Conservation (phyloP, 2,329 filamentous ascomycete species). For the Aciculosporium take region DNA sequence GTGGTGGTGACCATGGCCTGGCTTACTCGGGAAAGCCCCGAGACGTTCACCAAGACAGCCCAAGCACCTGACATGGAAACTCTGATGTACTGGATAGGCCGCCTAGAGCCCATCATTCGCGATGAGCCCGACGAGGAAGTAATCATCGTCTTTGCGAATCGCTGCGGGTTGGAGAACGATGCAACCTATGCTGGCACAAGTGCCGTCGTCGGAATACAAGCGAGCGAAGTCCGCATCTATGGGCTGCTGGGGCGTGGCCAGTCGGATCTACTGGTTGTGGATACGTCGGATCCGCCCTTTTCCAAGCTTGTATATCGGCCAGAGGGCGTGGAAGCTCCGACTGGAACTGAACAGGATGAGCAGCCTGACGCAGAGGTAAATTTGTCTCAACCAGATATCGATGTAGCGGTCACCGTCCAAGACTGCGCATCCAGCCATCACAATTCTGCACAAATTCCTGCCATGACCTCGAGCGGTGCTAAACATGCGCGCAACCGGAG, state of each 20-base stretch:
- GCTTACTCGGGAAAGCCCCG: slow-evolving; percentile 45
- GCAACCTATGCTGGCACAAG: slow-evolving; percentile 62
- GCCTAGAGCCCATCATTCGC: slow-evolving; percentile 51
- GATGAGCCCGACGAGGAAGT: slow-evolving; percentile 40
- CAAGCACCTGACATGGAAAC: slow-evolving; percentile 57
- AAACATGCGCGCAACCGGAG: background rate
- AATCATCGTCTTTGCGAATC: slow-evolving; percentile 57
- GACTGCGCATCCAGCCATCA: background rate
- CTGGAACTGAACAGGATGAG: background rate
- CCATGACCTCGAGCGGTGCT: background rate
- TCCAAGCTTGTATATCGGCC: slow-evolving; percentile 27
- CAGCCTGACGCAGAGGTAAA: background rate
- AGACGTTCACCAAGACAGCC: slow-evolving; percentile 30
- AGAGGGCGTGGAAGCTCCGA: background rate
- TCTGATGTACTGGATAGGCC: slow-evolving; percentile 58
- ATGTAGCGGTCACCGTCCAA: background rate
- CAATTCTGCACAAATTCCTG: background rate
- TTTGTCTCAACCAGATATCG: background rate
- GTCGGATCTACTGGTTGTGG: slow-evolving; percentile 53
- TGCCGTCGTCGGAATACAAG: slow-evolving; percentile 50
- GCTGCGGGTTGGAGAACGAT: slow-evolving; percentile 51
- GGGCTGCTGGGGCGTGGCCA: slow-evolving; percentile 58
- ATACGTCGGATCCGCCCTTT: slow-evolving; percentile 35
- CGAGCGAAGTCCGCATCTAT: slow-evolving; percentile 53
- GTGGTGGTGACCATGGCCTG: slow-evolving; percentile 68